phyloP scores from a whole-genome alignment of 805 yeast genomes.

The Cyberlindnera maclurae region DNA sequence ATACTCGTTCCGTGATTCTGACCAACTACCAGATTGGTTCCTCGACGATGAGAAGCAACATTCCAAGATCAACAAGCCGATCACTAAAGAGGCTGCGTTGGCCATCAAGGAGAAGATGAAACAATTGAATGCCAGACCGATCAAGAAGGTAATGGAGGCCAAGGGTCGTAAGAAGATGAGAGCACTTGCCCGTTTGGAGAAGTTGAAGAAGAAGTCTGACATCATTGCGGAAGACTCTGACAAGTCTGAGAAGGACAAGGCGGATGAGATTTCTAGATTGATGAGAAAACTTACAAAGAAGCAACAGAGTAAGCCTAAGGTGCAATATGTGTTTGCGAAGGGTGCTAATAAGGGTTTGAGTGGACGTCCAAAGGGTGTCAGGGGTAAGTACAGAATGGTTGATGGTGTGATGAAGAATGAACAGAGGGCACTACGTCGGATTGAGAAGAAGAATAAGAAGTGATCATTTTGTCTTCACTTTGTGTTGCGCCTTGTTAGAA shows the following conservation, averaged over 20 bases:
- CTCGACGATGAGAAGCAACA: slow-evolving; percentile 85
- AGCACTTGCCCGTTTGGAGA: slow-evolving; percentile 79
- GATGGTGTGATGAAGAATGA: slow-evolving; percentile 98
- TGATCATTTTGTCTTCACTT: slow-evolving; percentile 12
- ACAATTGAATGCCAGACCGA: slow-evolving; percentile 93
- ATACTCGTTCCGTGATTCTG: slow-evolving; percentile 85
- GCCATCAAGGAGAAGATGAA: slow-evolving; percentile 70
- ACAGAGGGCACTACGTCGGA: slow-evolving; percentile 85
- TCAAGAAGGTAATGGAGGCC: slow-evolving; percentile 97
- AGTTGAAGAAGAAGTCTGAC: slow-evolving; percentile 88
- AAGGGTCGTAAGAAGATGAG: slow-evolving; percentile 94
- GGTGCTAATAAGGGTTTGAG: slow-evolving; percentile 80
- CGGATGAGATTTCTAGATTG: slow-evolving; percentile 83
- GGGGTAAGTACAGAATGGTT: slow-evolving; percentile 98
- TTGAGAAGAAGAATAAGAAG: slow-evolving; percentile 78
- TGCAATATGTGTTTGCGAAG: slow-evolving; percentile 80
- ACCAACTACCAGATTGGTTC: slow-evolving; percentile 96
- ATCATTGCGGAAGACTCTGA: slow-evolving; percentile 79
- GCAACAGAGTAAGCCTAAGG: slow-evolving; percentile 66
- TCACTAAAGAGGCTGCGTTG: slow-evolving; percentile 87
- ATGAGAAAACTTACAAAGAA: slow-evolving; percentile 77
- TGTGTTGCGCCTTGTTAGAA: not conserved
- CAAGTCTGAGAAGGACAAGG: slow-evolving; percentile 88
- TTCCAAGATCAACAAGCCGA: slow-evolving; percentile 80
- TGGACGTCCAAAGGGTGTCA: slow-evolving; percentile 96